phyloP scores from a whole-genome alignment of 129 eudicot species.

The Escallonia rubra region DNA sequence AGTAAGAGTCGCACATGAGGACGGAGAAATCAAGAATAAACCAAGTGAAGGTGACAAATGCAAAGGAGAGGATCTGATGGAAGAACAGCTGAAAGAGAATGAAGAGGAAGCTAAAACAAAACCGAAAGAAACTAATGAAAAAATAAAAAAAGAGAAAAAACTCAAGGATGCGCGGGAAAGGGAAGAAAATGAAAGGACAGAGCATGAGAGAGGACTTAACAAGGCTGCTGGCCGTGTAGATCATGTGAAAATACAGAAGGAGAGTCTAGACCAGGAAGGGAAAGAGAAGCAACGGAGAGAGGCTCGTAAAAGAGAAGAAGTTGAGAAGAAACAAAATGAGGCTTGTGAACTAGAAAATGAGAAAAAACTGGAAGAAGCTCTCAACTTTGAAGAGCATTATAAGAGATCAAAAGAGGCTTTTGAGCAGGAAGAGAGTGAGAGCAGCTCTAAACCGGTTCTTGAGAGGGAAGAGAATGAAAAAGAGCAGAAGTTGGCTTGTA shows the following conservation, averaged over 20 bases:
- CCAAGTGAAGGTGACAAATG: conserved; percentile 25
- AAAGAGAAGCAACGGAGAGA: conserved; percentile 31
- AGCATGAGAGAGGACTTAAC: conserved; percentile 27
- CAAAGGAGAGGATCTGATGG: conserved; percentile 35
- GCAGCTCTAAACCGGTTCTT: conserved; percentile 9
- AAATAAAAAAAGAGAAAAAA: conserved; percentile 20
- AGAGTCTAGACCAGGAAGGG: conserved; percentile 23
- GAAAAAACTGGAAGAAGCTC: conserved; percentile 23
- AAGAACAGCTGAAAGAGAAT: conserved; percentile 35
- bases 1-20: conserved; percentile 18
- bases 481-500: conserved; percentile 14
- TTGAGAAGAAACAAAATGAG: conserved; percentile 15
- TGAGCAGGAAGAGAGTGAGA: conserved; percentile 26
- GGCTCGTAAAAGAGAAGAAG: conserved; percentile 24
- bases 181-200: conserved; percentile 28
- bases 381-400: conserved; percentile 20
- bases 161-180: conserved; percentile 22
- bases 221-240: conserved; percentile 29
- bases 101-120: conserved; percentile 27
- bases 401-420: conserved; percentile 16
- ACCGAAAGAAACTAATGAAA: conserved; percentile 8
- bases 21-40: conserved; percentile 22
- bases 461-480: neutral
- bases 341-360: conserved; percentile 24
- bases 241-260: conserved; percentile 21